Base-by-base conservation (phyloP, 2,329 filamentous ascomycete species). In the Nemania abortiva region DNA sequence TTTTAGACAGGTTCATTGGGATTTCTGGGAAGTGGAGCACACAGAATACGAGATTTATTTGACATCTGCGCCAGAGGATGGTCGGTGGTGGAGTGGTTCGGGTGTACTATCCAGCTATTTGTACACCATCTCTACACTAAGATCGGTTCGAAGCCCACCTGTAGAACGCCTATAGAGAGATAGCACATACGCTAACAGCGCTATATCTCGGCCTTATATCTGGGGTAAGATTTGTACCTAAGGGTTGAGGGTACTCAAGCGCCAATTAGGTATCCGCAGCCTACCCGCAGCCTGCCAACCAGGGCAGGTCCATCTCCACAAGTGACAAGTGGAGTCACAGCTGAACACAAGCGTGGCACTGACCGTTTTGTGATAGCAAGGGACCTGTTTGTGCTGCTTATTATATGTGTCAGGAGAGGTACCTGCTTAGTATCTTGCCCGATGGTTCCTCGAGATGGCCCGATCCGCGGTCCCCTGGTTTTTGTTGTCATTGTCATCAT, bases 1-100 rank as follows among this genome's bases (percentile, higher is more conserved):
- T 53, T 31, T n/a, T 11, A 53, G 47, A 53, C 50, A 13, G 22
- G 50, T 18, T 45, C 31, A 53, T 62, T 37, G 27, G 20, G 31
- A 47, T 22, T 64, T 50, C 53, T 20, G 34, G 13, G 6, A 52
- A 34, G 54, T 45, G 62, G 54, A 34, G 62, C 52, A 57, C 3
- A 9, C 11, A 53, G 45, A 65, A 65, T 65, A 65, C 63, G 63
- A 65, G 63, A 20, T 64, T 54, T 27, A 18, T 64, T 45, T 29
- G 39, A 57, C 42, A 64, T 29, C 24, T 39, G 27, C 47, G 47
- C 42, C 42, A 42, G 13, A 50, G 18, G 9, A 5, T 20, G 11
- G 5, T 49, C 18, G 39, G 39, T 42, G 15, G 39, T 18, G 15
- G 39, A 42, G 39, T 37, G 34, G 34, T 37, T 7, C 11, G 15